These are phyloP conservation scores for Linderina pennispora DNA, from an alignment of 192 early-diverging fungal genomes.

Conservation along the genomic window DNA sequence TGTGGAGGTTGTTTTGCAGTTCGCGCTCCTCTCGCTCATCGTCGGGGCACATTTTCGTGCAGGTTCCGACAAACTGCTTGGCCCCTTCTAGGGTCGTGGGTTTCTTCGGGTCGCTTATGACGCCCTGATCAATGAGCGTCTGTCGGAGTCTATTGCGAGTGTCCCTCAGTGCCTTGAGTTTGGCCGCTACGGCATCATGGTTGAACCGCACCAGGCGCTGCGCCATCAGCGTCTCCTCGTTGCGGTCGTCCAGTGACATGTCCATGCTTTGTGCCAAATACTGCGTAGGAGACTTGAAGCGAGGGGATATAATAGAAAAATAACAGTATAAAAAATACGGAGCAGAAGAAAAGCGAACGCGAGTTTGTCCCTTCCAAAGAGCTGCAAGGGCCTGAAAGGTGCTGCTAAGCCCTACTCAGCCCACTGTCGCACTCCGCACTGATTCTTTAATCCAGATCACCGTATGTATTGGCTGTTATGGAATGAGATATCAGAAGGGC, in stretches of 20 bases:
- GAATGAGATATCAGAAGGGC: too few relatives aligned
- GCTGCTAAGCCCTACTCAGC: too few relatives aligned
- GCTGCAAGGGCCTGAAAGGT: too few relatives aligned
- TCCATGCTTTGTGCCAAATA: too few relatives aligned
- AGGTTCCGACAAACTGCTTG: conserved; percentile 63
- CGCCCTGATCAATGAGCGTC: conserved; percentile 54
- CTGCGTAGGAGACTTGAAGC: too few relatives aligned
- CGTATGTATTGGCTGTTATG: too few relatives aligned
- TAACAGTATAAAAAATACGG: too few relatives aligned
- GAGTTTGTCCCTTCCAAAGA: too few relatives aligned
- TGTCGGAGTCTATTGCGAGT: conserved; percentile 56
- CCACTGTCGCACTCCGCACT: too few relatives aligned
- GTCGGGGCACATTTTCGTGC: conserved; percentile 82
- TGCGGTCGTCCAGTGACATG: conserved; percentile 12
- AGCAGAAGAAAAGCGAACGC: too few relatives aligned
- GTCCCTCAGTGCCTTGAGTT: conserved; percentile 54
- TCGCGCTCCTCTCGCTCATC: conserved; percentile 84
- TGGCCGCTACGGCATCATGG: conserved; percentile 22
- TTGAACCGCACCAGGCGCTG: conserved; percentile 41
- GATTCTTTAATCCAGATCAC: too few relatives aligned
- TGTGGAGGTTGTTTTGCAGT: conserved; percentile 62
- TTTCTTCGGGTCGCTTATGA: conserved; percentile 53
- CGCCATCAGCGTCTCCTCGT: conserved; percentile 40
- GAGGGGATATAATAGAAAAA: too few relatives aligned
- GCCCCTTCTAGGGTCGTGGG: conserved; percentile 59